A percentile compares a stretch with the other conserved stretches of the same genome.
These are phyloP conservation scores for Ciborinia camelliae DNA, from an alignment of 2,329 filamentous ascomycete species.

Conservation along the genomic window DNA sequence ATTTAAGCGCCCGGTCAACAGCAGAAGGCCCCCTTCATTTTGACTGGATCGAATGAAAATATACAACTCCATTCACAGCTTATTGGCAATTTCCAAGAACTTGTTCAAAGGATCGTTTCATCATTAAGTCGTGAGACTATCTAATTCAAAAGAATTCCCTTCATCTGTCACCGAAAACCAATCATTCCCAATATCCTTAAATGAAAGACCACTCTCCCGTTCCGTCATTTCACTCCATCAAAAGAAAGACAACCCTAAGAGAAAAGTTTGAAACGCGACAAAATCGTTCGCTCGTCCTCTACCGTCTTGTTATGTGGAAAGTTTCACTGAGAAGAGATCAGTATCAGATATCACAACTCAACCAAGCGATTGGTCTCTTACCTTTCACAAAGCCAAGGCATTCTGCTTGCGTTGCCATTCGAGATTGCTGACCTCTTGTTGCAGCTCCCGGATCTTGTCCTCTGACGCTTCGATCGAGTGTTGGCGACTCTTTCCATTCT, in stretches of 20 bases:
- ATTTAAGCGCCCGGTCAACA: conserved; percentile 29
- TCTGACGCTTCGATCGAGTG: conserved; percentile 71
- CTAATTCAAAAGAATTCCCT: conserved; percentile 19
- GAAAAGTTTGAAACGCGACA: conserved; percentile 20
- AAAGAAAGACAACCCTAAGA: conserved; percentile 24
- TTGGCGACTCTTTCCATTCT: conserved; percentile 50
- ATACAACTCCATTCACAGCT: conserved; percentile 17
- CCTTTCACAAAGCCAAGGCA: conserved; percentile 16
- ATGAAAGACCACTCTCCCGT: conserved; percentile 10
- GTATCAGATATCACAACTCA: conserved; percentile 10
- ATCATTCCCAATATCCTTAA: conserved; percentile 22
- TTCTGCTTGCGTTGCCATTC: conserved; percentile 16
- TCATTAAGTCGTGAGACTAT: conserved; percentile 24
- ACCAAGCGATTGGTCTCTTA: conserved; percentile 16
- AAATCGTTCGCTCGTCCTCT: conserved; percentile 9
- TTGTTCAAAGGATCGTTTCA: conserved; percentile 30
- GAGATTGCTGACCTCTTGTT: conserved; percentile 55
- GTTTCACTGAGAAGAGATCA: conserved; percentile 11
- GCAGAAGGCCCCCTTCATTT: background rate
- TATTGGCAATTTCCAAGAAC: conserved; percentile 16
- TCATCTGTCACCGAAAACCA: conserved; percentile 25
- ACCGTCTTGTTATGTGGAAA: conserved; percentile 1
- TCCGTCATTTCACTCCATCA: conserved; percentile 15
- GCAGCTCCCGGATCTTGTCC: conserved; percentile 64
- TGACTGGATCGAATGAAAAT: conserved; percentile 22